Percentiles rank a stretch among this genome's conserved stretches.
Evolutionary conservation across 495 filamentous ascomycete species (phyloP).

Genomic region (Eremomyces bilateralis): DNA sequence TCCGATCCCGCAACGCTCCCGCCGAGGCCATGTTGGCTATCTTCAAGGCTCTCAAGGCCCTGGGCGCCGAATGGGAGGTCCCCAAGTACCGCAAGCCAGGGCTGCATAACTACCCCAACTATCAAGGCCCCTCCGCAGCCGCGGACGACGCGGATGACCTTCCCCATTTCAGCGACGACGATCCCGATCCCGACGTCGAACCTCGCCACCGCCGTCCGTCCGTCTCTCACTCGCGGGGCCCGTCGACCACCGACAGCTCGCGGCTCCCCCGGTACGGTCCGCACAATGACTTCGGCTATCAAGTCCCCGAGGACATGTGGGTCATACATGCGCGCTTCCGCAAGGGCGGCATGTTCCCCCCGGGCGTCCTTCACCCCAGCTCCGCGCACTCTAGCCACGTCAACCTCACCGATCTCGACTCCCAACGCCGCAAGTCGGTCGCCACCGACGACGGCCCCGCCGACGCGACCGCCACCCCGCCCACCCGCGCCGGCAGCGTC

Average conservation of each 20-base stretch:
- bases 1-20: slow-evolving; percentile 77
- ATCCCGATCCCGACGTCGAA: slow-evolving; percentile 1
- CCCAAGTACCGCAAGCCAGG: slow-evolving; percentile 21
- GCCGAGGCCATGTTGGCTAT: slow-evolving; percentile 85
- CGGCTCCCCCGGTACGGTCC: slow-evolving; percentile 8
- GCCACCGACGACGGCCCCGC: slow-evolving; percentile 12
- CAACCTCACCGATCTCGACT: slow-evolving; percentile 26
- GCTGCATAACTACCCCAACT: slow-evolving; percentile 8
- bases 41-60: slow-evolving; percentile 68
- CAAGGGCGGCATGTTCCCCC: slow-evolving; percentile 46
- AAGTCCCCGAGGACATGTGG: slow-evolving; percentile 84
- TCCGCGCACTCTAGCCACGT: slow-evolving; percentile 35
- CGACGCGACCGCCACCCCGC: not conserved
- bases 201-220: slow-evolving; percentile 4
- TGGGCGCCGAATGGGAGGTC: slow-evolving; percentile 71
- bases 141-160: slow-evolving; percentile 4
- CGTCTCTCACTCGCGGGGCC: slow-evolving; percentile 6
- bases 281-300: slow-evolving; percentile 33
- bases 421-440: slow-evolving; percentile 25
- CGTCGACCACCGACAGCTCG: not conserved
- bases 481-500: not conserved
- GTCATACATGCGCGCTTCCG: slow-evolving; percentile 75
- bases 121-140: slow-evolving; percentile 9
- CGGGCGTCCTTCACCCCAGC: slow-evolving; percentile 27
- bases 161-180: slow-evolving; percentile 2